These are phyloP conservation scores for Kwoniella pini DNA, from an alignment of 768 basidiomycete genomes.

Conservation along the genomic window DNA sequence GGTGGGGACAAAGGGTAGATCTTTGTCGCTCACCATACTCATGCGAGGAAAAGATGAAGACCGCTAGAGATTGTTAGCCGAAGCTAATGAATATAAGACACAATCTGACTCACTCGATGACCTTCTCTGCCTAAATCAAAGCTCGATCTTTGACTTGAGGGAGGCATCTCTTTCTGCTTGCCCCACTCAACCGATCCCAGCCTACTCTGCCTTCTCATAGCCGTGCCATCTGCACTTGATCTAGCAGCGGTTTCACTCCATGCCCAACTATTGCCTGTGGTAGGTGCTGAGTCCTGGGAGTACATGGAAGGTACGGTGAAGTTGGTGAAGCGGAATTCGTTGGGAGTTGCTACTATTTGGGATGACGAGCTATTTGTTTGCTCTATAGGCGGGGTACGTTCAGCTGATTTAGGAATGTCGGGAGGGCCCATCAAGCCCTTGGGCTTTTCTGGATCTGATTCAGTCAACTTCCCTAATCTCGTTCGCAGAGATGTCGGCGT, in stretches of 20 bases:
- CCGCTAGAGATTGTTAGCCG: not conserved
- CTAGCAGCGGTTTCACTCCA: conserved; percentile 9
- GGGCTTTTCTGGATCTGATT: not conserved
- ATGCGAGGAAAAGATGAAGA: conserved; percentile 21
- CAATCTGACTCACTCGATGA: conserved; percentile 11
- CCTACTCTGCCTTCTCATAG: conserved; percentile 12
- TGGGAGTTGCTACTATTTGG: conserved; percentile 12
- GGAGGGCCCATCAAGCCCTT: not conserved
- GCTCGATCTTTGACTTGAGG: not conserved
- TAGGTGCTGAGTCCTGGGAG: conserved; percentile 37
- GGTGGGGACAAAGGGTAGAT: conserved; percentile 4
- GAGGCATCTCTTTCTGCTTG: conserved; percentile 7
- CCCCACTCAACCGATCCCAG: conserved; percentile 24
- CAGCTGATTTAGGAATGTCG: not conserved
- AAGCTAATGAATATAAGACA: not conserved
- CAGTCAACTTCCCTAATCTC: not conserved
- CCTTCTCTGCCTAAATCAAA: conserved; percentile 1
- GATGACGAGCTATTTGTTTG: not conserved
- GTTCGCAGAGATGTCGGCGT: conserved; percentile 11
- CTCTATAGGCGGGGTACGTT: not conserved
- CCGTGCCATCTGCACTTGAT: conserved; percentile 5
- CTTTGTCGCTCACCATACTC: conserved; percentile 12
- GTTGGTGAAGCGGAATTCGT: conserved; percentile 34
- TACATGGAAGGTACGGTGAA: conserved; percentile 28
- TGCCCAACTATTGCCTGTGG: conserved; percentile 16